Evolutionary conservation across 169 alveolate species (phyloP), one percentile per base, ranked within the genome.

Genomic region (Plasmodium chabaudi): DNA sequence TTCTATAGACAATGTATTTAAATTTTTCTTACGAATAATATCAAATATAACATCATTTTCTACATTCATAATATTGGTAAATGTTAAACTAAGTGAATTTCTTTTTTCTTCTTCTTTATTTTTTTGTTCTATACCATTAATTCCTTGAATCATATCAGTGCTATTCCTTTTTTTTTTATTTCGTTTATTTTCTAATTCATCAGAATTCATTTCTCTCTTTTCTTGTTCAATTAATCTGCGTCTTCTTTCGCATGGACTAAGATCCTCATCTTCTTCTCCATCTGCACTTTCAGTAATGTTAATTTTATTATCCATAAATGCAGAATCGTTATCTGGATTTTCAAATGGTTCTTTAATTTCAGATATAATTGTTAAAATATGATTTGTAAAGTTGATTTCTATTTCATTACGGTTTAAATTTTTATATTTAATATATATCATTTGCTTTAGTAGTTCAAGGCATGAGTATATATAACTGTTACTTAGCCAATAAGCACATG

Each of bases 261-360:
- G 42, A 34, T 25, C 19, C 9, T 7, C 56, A 19, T 55, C 64
- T 7, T 55, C 69, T 19, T 72, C 57, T 55, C 27, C 87, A 21
- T 5, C 15, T 27, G 3, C 9, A 57, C 5, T 25, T 15, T 17
- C 5, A 5, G 34, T 53, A 51, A 27, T 25, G n/a, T 77, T 74
- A 25, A 74, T 53, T 10, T 64, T 23, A 15, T 25, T 59, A 5
- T 42, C 46, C 19, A 46, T 13, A 49, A 68, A 82, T 27, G 34
- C 15, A 25, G 21, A 21, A 10, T 82, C 90, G 44, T 72, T 68
- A 15, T 68, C 90, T 1, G 64, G 9, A 57, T 82, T 56, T 55
- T 82, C 90, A 27, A 82, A 82, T 25, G 90, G 90, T n/a, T 82
- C 90, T 60, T 82, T 82, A 15, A 82, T 82, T 47, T 82, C 90